Percentiles rank a stretch among this genome's conserved stretches.
phyloP scores from a whole-genome alignment of 768 basidiomycete species.

The Tulasnella sp. region DNA sequence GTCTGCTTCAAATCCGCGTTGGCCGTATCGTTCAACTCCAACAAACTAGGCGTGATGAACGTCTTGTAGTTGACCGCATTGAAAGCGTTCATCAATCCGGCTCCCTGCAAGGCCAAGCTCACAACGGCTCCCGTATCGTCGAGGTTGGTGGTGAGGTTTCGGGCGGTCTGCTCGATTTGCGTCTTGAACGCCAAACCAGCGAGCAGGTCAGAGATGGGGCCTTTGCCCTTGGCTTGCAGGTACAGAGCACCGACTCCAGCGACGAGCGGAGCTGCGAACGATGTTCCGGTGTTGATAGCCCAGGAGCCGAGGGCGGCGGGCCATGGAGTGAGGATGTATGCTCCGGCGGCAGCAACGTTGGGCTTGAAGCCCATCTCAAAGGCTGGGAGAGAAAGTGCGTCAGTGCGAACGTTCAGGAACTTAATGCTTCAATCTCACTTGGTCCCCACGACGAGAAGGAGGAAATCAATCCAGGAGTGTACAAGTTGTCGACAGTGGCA shows the following conservation, averaged over 20 bases:
- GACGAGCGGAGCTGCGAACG: slow-evolving; percentile 30
- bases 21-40: slow-evolving; percentile 43
- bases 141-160: slow-evolving; percentile 14
- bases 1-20: slow-evolving; percentile 31
- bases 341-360: slow-evolving; percentile 33
- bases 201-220: background rate
- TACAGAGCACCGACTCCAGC: slow-evolving; percentile 30
- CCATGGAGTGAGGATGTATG: slow-evolving; percentile 29
- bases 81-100: slow-evolving; percentile 37
- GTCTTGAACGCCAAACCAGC: background rate
- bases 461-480: slow-evolving; percentile 34
- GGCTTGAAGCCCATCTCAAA: slow-evolving; percentile 36
- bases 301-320: slow-evolving; percentile 27
- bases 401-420: background rate
- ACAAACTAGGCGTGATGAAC: slow-evolving; percentile 36
- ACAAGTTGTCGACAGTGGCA: slow-evolving; percentile 33
- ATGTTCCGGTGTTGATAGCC: slow-evolving; percentile 27
- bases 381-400: slow-evolving; percentile 26
- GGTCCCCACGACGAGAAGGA: slow-evolving; percentile 37
- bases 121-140: slow-evolving; percentile 24
- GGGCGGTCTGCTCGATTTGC: slow-evolving; percentile 30
- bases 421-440: slow-evolving; percentile 26
- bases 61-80: slow-evolving; percentile 37
- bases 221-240: slow-evolving; percentile 29
- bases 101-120: slow-evolving; percentile 30